Conservation (phyloP, 768 basidiomycete species). For the Lentinus tigrinus region DNA sequence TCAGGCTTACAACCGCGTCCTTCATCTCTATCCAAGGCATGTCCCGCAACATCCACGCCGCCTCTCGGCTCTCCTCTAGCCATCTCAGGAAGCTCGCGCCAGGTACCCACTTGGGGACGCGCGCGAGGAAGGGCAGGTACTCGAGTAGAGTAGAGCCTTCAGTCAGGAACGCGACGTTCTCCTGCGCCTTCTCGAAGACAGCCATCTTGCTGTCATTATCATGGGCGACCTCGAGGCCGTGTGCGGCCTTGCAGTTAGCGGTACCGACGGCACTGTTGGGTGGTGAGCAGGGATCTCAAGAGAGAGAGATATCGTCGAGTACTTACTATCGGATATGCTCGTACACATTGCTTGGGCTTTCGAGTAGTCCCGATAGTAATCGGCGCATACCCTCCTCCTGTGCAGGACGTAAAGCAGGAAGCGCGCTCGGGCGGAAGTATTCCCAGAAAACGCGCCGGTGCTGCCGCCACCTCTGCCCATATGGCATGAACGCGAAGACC, state of each 20-base stretch:
- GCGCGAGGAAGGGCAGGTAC: neutral
- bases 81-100: neutral
- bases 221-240: neutral
- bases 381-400: neutral
- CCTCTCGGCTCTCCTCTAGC: neutral
- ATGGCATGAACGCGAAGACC: neutral
- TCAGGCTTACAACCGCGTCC: neutral
- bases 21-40: neutral
- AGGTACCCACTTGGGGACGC: constrained; percentile 6
- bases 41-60: neutral
- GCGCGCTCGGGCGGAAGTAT: neutral
- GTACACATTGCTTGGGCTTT: neutral
- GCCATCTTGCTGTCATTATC: neutral
- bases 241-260: neutral
- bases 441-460: constrained; percentile 13
- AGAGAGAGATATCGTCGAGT: neutral
- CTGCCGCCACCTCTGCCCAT: constrained; percentile 12
- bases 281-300: neutral
- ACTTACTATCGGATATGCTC: neutral
- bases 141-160: neutral
- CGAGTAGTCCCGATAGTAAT: neutral
- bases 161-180: neutral
- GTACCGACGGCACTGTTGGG: too few species aligned
- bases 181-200: neutral
- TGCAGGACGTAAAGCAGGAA: neutral